These are phyloP conservation scores for Trichoderma guizhouense DNA, from an alignment of 2,329 filamentous ascomycete species.

Conservation along the genomic window DNA sequence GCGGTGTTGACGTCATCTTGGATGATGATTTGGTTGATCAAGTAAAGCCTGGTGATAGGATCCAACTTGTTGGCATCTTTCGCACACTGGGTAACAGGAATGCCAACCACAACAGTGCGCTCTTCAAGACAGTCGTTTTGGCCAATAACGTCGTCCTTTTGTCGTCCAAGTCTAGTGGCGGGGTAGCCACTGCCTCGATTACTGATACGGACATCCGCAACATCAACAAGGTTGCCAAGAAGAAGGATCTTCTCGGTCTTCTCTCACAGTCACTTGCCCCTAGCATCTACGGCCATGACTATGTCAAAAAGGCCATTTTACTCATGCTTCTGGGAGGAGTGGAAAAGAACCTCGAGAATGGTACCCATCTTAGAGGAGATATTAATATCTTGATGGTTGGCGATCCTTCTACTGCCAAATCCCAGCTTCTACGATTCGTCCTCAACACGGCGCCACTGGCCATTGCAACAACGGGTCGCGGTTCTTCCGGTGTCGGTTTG, in stretches of 20 bases:
- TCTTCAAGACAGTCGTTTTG: slow-evolving; percentile 90
- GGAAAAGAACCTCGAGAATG: slow-evolving; percentile 98
- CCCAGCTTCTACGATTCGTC: slow-evolving; percentile 94
- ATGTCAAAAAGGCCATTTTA: slow-evolving; percentile 96
- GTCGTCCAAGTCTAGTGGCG: slow-evolving; percentile 93
- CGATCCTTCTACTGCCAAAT: slow-evolving; percentile 97
- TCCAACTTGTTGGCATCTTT: slow-evolving; percentile 96
- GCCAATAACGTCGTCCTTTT: slow-evolving; percentile 94
- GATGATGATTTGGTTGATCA: slow-evolving; percentile 95
- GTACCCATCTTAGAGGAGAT: slow-evolving; percentile 94
- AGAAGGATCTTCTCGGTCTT: slow-evolving; percentile 87
- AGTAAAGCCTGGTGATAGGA: slow-evolving; percentile 91
- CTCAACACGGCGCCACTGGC: slow-evolving; percentile 94
- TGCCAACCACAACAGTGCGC: slow-evolving; percentile 81
- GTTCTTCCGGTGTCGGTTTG: slow-evolving; percentile 95
- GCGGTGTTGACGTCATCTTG: slow-evolving; percentile 92
- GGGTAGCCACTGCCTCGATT: slow-evolving; percentile 85
- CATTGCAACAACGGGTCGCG: slow-evolving; percentile 94
- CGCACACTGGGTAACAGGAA: slow-evolving; percentile 93
- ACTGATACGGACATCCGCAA: slow-evolving; percentile 97
- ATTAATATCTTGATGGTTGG: slow-evolving; percentile 99
- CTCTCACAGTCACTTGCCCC: slow-evolving; percentile 92
- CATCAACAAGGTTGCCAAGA: slow-evolving; percentile 96
- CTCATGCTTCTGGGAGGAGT: slow-evolving; percentile 93
- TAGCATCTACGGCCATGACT: slow-evolving; percentile 94